Evolutionary conservation across 108 stramenopile genomes (phyloP).

Genomic region (Cyclostephanos tholiformis): DNA sequence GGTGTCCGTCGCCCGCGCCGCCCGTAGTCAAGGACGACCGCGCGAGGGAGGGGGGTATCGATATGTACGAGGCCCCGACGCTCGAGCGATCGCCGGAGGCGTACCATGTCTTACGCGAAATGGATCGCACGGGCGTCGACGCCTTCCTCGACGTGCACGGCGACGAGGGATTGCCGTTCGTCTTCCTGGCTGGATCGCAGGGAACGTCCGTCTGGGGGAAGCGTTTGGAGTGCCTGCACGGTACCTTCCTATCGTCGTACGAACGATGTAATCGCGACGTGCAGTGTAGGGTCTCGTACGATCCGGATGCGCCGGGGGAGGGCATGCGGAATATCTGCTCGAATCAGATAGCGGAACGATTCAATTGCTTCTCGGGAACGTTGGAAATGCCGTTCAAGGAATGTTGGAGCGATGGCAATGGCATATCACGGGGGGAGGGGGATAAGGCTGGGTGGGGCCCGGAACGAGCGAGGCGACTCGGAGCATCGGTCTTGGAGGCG

Average conservation of each 20-base stretch:
- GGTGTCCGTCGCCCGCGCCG: conserved; percentile 62
- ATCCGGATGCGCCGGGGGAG: too few species aligned
- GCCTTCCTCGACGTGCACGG: conserved; percentile 85
- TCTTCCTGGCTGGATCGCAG: conserved; percentile 79
- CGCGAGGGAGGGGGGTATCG: conserved; percentile 15
- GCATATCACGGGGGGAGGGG: too few species aligned
- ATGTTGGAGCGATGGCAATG: conserved; percentile 59
- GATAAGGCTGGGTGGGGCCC: not conserved
- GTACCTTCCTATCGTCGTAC: too few species aligned
- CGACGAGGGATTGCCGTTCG: conserved; percentile 85
- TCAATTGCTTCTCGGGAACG: conserved; percentile 79
- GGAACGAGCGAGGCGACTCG: too few species aligned
- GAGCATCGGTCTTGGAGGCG: conserved; percentile 58
- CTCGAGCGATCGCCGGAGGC: conserved; percentile 84
- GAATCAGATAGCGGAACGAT: conserved; percentile 78
- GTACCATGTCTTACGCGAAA: conserved; percentile 70
- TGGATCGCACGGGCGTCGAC: conserved; percentile 83
- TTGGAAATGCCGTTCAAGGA: conserved; percentile 94
- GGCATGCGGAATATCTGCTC: too few species aligned
- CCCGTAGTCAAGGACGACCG: not conserved
- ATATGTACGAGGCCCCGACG: conserved; percentile 79
- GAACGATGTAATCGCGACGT: too few species aligned
- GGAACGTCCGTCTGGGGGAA: too few species aligned
- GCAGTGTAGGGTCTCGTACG: too few species aligned
- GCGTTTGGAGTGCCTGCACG: too few species aligned